These are phyloP conservation scores for Chlamydomonas reinhardtii DNA, from an alignment of 163 green algal species.

Conservation along the genomic window DNA sequence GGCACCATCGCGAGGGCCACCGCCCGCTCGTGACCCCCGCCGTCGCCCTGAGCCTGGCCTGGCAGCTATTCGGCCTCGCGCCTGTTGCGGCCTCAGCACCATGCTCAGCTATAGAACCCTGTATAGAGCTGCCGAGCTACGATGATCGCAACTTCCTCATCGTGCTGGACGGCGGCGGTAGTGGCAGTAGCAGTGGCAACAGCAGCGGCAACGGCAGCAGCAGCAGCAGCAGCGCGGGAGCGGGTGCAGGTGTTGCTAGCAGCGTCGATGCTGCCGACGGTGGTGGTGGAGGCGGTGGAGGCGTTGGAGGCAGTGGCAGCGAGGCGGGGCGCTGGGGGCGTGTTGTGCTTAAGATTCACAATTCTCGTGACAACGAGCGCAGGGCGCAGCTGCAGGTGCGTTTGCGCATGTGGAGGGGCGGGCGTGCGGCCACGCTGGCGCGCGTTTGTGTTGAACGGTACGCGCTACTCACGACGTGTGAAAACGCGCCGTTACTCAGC, in stretches of 20 bases:
- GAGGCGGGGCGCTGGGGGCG: not conserved
- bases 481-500: too few species aligned
- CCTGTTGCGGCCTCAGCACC: too few species aligned
- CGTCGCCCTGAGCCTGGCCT: constrained; percentile 18
- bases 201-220: not conserved
- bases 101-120: too few species aligned
- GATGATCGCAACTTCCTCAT: constrained; percentile 41
- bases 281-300: too few species aligned
- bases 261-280: too few species aligned
- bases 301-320: too few species aligned
- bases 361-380: constrained; percentile 12
- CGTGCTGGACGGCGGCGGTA: not conserved
- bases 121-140: constrained; percentile 35
- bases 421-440: too few species aligned
- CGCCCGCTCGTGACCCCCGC: not conserved
- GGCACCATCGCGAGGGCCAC: not conserved
- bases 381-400: constrained; percentile 20
- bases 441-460: too few species aligned
- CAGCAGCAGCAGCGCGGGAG: too few species aligned
- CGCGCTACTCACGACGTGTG: too few species aligned
- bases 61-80: constrained; percentile 8
- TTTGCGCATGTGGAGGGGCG: too few species aligned
- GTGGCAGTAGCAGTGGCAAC: not conserved
- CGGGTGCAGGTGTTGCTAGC: too few species aligned
- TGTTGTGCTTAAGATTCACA: constrained; percentile 42